Evolutionary conservation across 805 yeast genomes (phyloP).

Genomic region (Yarrowia sp.): DNA sequence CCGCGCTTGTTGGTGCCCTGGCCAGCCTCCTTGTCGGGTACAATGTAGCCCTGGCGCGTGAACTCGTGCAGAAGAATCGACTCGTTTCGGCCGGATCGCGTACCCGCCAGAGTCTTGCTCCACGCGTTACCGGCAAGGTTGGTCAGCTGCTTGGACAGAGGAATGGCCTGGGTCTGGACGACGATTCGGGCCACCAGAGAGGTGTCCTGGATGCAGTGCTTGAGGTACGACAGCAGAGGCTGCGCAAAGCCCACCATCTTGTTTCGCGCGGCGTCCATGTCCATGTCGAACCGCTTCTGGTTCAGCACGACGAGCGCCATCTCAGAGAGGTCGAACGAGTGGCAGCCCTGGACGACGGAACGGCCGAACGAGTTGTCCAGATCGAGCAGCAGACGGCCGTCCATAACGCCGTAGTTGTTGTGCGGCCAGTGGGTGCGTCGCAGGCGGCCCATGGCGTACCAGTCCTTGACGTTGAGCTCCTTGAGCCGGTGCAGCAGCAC

Average conservation of each 20-base stretch:
- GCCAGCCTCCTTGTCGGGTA: constrained; percentile 75
- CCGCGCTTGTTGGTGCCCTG: constrained; percentile 47
- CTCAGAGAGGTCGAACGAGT: constrained; percentile 89
- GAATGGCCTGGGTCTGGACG: constrained; percentile 76
- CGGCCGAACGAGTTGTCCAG: constrained; percentile 93
- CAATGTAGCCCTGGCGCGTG: constrained; percentile 69
- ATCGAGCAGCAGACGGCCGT: constrained; percentile 89
- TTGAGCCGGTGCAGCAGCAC: constrained; percentile 78
- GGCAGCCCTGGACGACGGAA: constrained; percentile 86
- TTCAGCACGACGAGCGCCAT: constrained; percentile 82
- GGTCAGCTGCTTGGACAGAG: constrained; percentile 87
- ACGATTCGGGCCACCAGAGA: constrained; percentile 74
- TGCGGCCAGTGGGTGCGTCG: constrained; percentile 71
- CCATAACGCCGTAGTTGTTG: constrained; percentile 55
- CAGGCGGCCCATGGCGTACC: constrained; percentile 83
- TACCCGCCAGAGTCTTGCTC: constrained; percentile 92
- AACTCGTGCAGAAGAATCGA: constrained; percentile 90
- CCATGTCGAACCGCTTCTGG: constrained; percentile 66
- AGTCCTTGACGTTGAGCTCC: constrained; percentile 67
- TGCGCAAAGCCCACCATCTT: constrained; percentile 53
- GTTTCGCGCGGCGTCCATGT: constrained; percentile 63
- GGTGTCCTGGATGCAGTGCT: constrained; percentile 66
- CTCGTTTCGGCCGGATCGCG: constrained; percentile 95
- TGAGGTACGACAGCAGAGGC: constrained; percentile 64
- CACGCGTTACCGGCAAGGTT: constrained; percentile 96